A percentile compares a stretch with the other conserved stretches of the same genome.
These are phyloP conservation scores for Ashbya aceris DNA, from an alignment of 1,139 yeast genomes.

Conservation along the genomic window DNA sequence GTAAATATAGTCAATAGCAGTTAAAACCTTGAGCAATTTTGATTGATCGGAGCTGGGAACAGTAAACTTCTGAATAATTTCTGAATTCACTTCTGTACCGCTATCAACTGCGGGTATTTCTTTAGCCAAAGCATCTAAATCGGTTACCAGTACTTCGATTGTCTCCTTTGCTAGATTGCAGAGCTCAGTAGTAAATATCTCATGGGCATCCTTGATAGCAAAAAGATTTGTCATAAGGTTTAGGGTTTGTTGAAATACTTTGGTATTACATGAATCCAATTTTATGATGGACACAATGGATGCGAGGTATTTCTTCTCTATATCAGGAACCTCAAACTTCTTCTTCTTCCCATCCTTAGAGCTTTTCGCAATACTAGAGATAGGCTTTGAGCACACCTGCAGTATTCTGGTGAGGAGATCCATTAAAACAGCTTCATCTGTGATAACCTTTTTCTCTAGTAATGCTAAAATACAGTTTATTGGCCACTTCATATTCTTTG, in stretches of 20 bases:
- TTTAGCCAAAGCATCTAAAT: constrained; percentile 43
- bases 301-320: constrained; percentile 56
- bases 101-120: constrained; percentile 36
- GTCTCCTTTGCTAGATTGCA: constrained; percentile 56
- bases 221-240: constrained; percentile 77
- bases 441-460: constrained; percentile 53
- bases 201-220: constrained; percentile 50
- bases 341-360: constrained; percentile 19
- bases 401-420: constrained; percentile 68
- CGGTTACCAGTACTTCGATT: constrained; percentile 49
- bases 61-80: constrained; percentile 57
- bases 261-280: constrained; percentile 80
- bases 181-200: constrained; percentile 59
- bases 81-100: constrained; percentile 42
- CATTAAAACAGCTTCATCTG: constrained; percentile 66
- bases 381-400: constrained; percentile 69
- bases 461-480: constrained; percentile 58
- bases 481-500: constrained; percentile 53
- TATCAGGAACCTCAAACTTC: constrained; percentile 48
- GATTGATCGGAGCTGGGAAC: constrained; percentile 84
- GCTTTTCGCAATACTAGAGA: constrained; percentile 40
- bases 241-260: constrained; percentile 77
- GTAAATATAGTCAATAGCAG: constrained; percentile 81
- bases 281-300: constrained; percentile 60
- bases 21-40: constrained; percentile 68